Evolutionary conservation across 2,329 filamentous ascomycete genomes (phyloP).

Genomic region (Parastagonospora avenae): DNA sequence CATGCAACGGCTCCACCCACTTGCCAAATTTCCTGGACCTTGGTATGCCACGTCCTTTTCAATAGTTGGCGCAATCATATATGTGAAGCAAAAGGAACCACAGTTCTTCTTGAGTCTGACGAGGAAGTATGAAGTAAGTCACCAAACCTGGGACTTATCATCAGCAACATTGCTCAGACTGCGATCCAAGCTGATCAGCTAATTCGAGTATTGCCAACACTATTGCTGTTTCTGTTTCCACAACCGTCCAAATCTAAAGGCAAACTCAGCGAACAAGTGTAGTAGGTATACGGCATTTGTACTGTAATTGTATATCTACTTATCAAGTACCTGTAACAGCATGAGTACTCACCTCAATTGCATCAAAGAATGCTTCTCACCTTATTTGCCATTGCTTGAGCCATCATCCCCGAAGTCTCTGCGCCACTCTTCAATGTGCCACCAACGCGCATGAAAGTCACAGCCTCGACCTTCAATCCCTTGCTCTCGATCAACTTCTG

Average conservation of each 20-base stretch:
- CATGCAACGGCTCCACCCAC: slow-evolving; percentile 49
- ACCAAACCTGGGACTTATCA: not conserved
- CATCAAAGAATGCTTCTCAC: not conserved
- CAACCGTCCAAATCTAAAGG: no score
- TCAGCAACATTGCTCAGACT: not conserved
- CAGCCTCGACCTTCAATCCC: slow-evolving; percentile 20
- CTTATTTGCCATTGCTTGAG: slow-evolving; percentile 21
- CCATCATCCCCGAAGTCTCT: slow-evolving; percentile 21
- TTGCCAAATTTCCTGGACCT: slow-evolving; percentile 52
- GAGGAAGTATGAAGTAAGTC: slow-evolving; percentile 34
- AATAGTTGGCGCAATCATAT: slow-evolving; percentile 34
- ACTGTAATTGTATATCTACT: no score
- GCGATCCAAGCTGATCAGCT: slow-evolving; percentile 30
- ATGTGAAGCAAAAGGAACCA: slow-evolving; percentile 32
- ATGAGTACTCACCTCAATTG: no score
- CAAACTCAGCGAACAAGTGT: no score
- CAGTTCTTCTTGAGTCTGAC: slow-evolving; percentile 36
- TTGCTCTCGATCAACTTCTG: slow-evolving; percentile 24
- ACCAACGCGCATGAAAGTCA: slow-evolving; percentile 22
- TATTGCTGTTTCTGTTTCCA: slow-evolving; percentile 46
- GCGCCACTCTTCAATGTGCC: slow-evolving; percentile 21
- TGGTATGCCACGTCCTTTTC: slow-evolving; percentile 45
- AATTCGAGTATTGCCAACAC: slow-evolving; percentile 47
- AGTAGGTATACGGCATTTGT: not conserved
- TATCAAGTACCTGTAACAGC: no score